A percentile compares a stretch with the other conserved stretches of the same genome.
These are phyloP conservation scores for Alnus rubra DNA, from an alignment of 306 rosid species.

Conservation along the genomic window DNA sequence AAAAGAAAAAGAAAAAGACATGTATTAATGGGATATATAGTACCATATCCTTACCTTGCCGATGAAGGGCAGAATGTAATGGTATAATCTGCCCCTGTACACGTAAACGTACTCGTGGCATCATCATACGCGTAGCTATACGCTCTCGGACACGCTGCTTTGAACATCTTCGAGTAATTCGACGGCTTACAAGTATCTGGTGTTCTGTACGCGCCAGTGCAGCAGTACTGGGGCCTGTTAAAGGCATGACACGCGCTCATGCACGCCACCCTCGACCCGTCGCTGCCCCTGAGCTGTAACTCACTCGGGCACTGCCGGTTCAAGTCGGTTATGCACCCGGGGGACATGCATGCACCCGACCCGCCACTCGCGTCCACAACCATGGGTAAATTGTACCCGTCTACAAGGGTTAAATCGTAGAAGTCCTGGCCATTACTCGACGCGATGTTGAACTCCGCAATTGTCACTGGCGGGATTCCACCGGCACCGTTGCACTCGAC, in stretches of 20 bases:
- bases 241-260: conserved; percentile 76
- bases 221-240: conserved; percentile 56
- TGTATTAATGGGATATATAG: conserved; percentile 1
- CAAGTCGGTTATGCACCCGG: conserved; percentile 61
- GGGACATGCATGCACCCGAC: conserved; percentile 47
- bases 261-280: too few species aligned
- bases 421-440: conserved; percentile 39
- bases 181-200: conserved; percentile 76
- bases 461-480: conserved; percentile 61
- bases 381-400: conserved; percentile 63
- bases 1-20: neutral
- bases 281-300: conserved; percentile 36
- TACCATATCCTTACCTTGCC: conserved; percentile 46
- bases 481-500: conserved; percentile 65
- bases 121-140: conserved; percentile 95
- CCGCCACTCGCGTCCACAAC: conserved; percentile 50
- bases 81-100: conserved; percentile 76
- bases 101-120: conserved; percentile 82
- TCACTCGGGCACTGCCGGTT: conserved; percentile 63
- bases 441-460: conserved; percentile 69
- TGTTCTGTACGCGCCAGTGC: conserved; percentile 67
- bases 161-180: conserved; percentile 73
- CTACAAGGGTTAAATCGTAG: conserved; percentile 75
- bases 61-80: conserved; percentile 83
- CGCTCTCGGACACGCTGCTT: conserved; percentile 77